A percentile compares a stretch with the other conserved stretches of the same genome.
Evolutionary conservation across 768 basidiomycete genomes (phyloP).

Genomic region (Termitomyces heimii): DNA sequence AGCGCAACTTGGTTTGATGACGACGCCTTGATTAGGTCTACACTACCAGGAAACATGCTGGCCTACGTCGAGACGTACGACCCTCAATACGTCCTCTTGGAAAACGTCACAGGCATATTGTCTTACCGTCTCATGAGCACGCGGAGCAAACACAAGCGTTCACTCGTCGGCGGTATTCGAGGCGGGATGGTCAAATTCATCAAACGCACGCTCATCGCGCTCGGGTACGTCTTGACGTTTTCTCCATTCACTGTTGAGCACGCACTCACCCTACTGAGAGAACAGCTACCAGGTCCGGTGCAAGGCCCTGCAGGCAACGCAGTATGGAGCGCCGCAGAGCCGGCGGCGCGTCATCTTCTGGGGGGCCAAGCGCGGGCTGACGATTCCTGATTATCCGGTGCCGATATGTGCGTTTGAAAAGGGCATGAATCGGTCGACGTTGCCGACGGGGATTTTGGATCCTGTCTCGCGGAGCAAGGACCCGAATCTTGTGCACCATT

Average conservation of each 20-base stretch:
- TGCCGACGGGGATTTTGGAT: slow-evolving; percentile 38
- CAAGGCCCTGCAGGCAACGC: slow-evolving; percentile 61
- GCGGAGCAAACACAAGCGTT: slow-evolving; percentile 17
- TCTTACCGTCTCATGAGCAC: slow-evolving; percentile 40
- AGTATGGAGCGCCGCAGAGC: slow-evolving; percentile 69
- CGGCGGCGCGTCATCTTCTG: slow-evolving; percentile 64
- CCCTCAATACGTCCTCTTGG: slow-evolving; percentile 60
- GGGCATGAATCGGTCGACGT: slow-evolving; percentile 24
- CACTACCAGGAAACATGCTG: slow-evolving; percentile 65
- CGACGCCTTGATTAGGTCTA: slow-evolving; percentile 33
- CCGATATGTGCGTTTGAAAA: slow-evolving; percentile 50
- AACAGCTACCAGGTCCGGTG: slow-evolving; percentile 63
- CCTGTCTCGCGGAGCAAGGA: slow-evolving; percentile 40
- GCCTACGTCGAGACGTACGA: slow-evolving; percentile 61
- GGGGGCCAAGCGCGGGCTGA: slow-evolving; percentile 52
- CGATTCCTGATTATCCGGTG: slow-evolving; percentile 57
- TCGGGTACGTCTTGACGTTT: slow-evolving; percentile 47
- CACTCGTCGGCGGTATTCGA: slow-evolving; percentile 34
- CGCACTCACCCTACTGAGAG: neutral
- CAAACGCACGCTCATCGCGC: slow-evolving; percentile 46
- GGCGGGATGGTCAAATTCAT: slow-evolving; percentile 66
- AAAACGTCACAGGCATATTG: slow-evolving; percentile 67
- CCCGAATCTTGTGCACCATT: slow-evolving; percentile 34
- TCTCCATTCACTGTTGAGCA: neutral
- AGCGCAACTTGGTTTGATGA: neutral